Conservation (phyloP, 371 early-diverging fungal genomes). For the Rhizopus sp. region DNA sequence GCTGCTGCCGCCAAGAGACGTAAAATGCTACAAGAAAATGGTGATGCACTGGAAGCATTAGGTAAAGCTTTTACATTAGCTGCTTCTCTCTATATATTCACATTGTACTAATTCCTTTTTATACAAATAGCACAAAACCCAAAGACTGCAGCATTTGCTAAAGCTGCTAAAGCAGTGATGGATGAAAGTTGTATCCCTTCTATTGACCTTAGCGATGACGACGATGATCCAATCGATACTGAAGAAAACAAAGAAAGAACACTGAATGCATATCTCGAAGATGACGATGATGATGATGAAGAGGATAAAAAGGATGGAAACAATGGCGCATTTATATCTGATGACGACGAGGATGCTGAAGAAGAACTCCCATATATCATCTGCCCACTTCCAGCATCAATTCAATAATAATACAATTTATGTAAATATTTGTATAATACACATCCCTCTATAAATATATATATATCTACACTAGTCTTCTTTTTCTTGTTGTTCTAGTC, state of each 20-base stretch:
- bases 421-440: background rate
- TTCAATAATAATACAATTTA: too few relatives aligned
- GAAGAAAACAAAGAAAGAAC: constrained; percentile 16
- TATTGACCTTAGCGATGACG: constrained; percentile 35
- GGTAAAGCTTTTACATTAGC: constrained; percentile 12
- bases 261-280: background rate
- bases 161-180: constrained; percentile 33
- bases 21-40: constrained; percentile 25
- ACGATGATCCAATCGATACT: constrained; percentile 8
- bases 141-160: constrained; percentile 52
- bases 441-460: background rate
- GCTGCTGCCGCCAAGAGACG: constrained; percentile 40
- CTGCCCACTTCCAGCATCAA: too few relatives aligned
- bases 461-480: background rate
- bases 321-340: background rate
- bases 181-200: constrained; percentile 21
- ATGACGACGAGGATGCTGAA: background rate
- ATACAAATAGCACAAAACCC: constrained; percentile 32
- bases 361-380: constrained; percentile 5
- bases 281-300: constrained; percentile 22
- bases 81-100: background rate
- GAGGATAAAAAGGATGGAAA: constrained; percentile 12
- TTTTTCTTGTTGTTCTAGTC: too few relatives aligned
- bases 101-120: too few relatives aligned
- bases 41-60: constrained; percentile 30